Percentiles rank a stretch among this genome's conserved stretches.
phyloP scores from a whole-genome alignment of 352 stramenopile species.

The Globisporangium spiculum region DNA sequence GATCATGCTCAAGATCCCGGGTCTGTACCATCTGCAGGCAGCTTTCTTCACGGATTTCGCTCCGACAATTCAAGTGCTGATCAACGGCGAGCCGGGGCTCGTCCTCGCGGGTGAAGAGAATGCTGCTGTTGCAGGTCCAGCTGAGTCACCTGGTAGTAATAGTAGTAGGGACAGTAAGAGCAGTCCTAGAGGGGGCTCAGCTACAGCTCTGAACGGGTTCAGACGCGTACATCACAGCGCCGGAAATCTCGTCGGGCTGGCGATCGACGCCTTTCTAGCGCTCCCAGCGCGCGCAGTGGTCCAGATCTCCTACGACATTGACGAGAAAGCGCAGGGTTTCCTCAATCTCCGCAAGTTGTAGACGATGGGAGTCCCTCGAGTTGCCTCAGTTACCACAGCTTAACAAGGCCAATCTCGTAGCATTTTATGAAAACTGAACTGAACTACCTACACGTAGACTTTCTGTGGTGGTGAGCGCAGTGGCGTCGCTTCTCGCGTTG shows the following conservation, averaged over 20 bases:
- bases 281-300: slow-evolving; percentile 47
- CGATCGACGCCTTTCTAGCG: slow-evolving; percentile 53
- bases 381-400: background rate
- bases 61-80: slow-evolving; percentile 48
- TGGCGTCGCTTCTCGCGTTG: slow-evolving; percentile 15
- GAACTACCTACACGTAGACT: background rate
- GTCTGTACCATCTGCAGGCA: slow-evolving; percentile 66
- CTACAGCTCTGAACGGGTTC: background rate
- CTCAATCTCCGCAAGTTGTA: slow-evolving; percentile 74
- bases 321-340: slow-evolving; percentile 69
- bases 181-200: no score
- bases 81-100: slow-evolving; percentile 61
- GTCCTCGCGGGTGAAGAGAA: slow-evolving; percentile 8
- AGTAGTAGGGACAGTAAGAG: background rate
- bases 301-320: slow-evolving; percentile 57
- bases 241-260: slow-evolving; percentile 52
- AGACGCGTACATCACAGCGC: slow-evolving; percentile 52
- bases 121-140: background rate
- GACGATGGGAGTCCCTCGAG: background rate
- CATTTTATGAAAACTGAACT: background rate
- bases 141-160: background rate
- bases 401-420: background rate
- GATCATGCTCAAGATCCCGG: slow-evolving; percentile 50
- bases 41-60: slow-evolving; percentile 66
- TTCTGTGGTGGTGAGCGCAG: background rate